Percentiles rank a stretch among this genome's conserved stretches.
These are phyloP conservation scores for Psilocybe sp. DNA, from an alignment of 768 basidiomycete genomes.

Conservation along the genomic window DNA sequence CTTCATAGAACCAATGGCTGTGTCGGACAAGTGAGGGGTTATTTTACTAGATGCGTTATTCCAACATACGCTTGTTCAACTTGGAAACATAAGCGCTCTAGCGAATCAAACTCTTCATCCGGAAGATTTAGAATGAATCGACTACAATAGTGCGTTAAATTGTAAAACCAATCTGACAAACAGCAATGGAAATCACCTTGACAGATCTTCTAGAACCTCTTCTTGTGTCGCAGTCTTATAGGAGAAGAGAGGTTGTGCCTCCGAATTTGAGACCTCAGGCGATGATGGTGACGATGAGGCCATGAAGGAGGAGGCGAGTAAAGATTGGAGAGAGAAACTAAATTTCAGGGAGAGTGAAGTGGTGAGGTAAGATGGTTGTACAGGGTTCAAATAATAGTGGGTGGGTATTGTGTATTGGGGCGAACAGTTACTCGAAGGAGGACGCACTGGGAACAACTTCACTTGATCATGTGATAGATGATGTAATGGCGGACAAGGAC, in stretches of 20 bases:
- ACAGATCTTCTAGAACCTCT: slow-evolving; percentile 88
- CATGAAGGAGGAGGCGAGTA: slow-evolving; percentile 44
- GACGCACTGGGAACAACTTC: no score
- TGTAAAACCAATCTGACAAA: neutral
- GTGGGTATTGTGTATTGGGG: no score
- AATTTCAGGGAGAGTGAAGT: no score
- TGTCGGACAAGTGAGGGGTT: slow-evolving; percentile 9
- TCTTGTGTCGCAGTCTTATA: slow-evolving; percentile 78
- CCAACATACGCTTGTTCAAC: slow-evolving; percentile 93
- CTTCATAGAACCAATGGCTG: slow-evolving; percentile 99
- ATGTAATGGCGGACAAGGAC: no score
- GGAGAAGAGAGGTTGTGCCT: slow-evolving; percentile 39
- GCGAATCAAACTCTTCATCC: slow-evolving; percentile 83
- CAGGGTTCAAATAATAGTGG: no score
- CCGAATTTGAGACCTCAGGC: slow-evolving; percentile 60
- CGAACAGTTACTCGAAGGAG: no score
- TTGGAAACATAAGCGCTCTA: slow-evolving; percentile 96
- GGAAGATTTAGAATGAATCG: slow-evolving; percentile 97
- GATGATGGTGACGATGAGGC: slow-evolving; percentile 78
- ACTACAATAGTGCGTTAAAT: slow-evolving; percentile 35
- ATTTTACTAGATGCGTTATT: slow-evolving; percentile 1
- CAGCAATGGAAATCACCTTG: slow-evolving; percentile 51
- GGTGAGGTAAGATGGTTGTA: no score
- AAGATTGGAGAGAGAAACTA: slow-evolving; percentile 23
- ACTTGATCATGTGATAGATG: no score